Conservation (phyloP, 78 protist species). For the Monocercomonoides exilis region DNA sequence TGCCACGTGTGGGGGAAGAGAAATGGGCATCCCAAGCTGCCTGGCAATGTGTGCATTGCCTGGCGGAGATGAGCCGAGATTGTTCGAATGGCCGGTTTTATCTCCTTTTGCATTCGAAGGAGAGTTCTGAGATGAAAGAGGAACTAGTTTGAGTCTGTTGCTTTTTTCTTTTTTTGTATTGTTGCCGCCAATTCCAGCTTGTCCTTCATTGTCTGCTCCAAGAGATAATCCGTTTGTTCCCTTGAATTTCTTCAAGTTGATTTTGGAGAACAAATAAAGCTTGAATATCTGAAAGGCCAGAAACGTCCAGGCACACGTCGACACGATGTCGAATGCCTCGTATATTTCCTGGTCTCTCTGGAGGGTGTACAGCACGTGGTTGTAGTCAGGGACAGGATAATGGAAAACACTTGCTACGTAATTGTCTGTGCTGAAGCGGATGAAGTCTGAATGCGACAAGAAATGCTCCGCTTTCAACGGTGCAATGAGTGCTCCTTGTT, state of each 20-base stretch:
- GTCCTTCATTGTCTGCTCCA: too few species aligned
- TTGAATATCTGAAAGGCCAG: conserved; percentile 15
- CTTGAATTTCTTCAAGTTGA: neutral
- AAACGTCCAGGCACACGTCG: conserved; percentile 2
- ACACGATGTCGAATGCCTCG: neutral
- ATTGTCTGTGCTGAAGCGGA: neutral
- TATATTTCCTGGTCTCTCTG: neutral
- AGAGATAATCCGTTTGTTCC: too few species aligned
- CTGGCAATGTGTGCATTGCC: too few species aligned
- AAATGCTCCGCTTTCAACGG: neutral
- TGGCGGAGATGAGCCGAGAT: too few species aligned
- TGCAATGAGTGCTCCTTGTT: neutral
- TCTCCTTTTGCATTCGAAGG: too few species aligned
- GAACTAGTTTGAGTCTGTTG: too few species aligned
- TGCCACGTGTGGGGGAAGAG: too few species aligned
- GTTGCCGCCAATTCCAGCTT: too few species aligned
- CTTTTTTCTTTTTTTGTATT: too few species aligned
- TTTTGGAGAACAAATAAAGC: neutral
- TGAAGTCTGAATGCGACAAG: neutral
- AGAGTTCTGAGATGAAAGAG: too few species aligned
- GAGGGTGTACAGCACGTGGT: neutral
- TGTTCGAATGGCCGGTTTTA: too few species aligned
- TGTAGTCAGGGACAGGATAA: neutral
- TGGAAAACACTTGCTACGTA: neutral
- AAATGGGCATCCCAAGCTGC: too few species aligned